phyloP scores from a whole-genome alignment of 345 rosid species.

The Eucalyptus virginea region DNA sequence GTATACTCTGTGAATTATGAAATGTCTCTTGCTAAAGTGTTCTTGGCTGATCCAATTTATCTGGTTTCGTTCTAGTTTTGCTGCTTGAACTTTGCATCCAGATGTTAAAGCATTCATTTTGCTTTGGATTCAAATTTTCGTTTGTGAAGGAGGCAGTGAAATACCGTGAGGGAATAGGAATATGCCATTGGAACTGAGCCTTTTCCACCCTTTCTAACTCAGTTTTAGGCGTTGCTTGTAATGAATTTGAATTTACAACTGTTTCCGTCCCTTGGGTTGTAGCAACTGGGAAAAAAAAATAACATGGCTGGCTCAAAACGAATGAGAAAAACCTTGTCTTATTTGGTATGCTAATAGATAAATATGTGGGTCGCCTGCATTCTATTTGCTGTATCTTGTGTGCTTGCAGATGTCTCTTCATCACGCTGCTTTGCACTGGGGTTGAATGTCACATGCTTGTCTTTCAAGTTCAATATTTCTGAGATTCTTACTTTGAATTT shows the following conservation, averaged over 20 bases:
- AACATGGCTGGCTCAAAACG: background rate
- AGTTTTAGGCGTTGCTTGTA: background rate
- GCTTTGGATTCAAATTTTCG: background rate
- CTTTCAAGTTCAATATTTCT: background rate
- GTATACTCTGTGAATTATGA: background rate
- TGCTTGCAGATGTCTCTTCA: background rate
- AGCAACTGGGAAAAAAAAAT: background rate
- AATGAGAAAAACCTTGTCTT: background rate
- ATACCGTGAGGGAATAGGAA: background rate
- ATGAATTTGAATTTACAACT: background rate
- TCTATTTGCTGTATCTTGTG: background rate
- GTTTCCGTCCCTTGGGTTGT: background rate
- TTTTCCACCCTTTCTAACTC: background rate
- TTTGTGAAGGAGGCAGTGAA: background rate
- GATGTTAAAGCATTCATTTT: background rate
- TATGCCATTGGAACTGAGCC: background rate
- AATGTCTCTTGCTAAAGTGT: background rate
- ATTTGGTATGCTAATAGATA: background rate
- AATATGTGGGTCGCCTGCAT: background rate
- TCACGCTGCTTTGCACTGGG: background rate
- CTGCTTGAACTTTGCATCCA: background rate
- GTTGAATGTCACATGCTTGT: background rate
- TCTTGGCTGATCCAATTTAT: background rate
- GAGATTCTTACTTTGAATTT: background rate
- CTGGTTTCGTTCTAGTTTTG: background rate